A percentile compares a stretch with the other conserved stretches of the same genome.
These are phyloP conservation scores for Thalassiosira hispida DNA, from an alignment of 352 stramenopile genomes.

Conservation along the genomic window DNA sequence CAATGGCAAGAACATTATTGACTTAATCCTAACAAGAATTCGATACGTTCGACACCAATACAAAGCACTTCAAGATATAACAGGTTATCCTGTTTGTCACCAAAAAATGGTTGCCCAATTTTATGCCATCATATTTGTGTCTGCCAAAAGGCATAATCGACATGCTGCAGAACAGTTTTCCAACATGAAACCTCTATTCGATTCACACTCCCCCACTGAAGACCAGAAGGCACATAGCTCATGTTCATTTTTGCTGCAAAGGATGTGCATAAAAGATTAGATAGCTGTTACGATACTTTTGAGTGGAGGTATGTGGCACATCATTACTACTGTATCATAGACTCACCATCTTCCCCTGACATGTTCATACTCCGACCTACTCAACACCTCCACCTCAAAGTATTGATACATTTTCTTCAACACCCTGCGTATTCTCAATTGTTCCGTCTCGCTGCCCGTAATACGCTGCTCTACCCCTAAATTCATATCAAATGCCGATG, in stretches of 20 bases:
- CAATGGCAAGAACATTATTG: too few relatives aligned
- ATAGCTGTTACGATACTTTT: neutral
- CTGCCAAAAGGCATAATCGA: conserved; percentile 71
- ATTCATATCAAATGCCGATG: conserved; percentile 19
- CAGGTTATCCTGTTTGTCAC: too few relatives aligned
- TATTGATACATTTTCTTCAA: conserved; percentile 68
- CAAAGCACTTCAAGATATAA: too few relatives aligned
- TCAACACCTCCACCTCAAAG: conserved; percentile 71
- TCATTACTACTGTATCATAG: too few relatives aligned
- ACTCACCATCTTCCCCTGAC: conserved; percentile 64
- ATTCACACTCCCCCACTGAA: conserved; percentile 70
- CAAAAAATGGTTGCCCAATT: neutral
- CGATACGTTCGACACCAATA: too few relatives aligned
- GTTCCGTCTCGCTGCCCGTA: conserved; percentile 70
- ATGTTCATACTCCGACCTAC: conserved; percentile 68
- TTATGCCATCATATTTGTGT: conserved; percentile 47
- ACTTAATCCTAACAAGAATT: too few relatives aligned
- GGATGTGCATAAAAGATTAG: neutral
- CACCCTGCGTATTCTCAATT: conserved; percentile 53
- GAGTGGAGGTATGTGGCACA: neutral
- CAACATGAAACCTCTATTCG: conserved; percentile 76
- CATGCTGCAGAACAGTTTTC: conserved; percentile 75
- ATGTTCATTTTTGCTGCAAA: conserved; percentile 50
- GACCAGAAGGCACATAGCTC: conserved; percentile 55
- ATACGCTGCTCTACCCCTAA: conserved; percentile 66